Evolutionary conservation across 2,329 filamentous ascomycete species (phyloP).

Genomic region (Ascocoryne sarcoides): DNA sequence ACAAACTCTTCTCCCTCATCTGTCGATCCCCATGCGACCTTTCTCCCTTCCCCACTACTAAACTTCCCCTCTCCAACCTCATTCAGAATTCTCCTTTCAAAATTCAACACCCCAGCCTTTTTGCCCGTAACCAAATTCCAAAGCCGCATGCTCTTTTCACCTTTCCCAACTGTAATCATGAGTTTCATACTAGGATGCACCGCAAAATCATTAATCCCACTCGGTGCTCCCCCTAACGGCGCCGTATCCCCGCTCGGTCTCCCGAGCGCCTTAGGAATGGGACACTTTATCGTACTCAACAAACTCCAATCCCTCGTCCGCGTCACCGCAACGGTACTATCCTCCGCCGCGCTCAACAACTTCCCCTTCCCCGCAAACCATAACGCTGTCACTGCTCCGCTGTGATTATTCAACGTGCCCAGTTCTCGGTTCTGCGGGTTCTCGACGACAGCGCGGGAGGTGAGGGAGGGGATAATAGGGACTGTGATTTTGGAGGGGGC

Average conservation of each 20-base stretch:
- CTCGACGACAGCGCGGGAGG: conserved; percentile 67
- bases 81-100: conserved; percentile 61
- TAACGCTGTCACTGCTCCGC: conserved; percentile 69
- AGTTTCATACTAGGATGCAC: conserved; percentile 95
- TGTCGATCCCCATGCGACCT: conserved; percentile 68
- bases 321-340: conserved; percentile 83
- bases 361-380: conserved; percentile 80
- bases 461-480: conserved; percentile 55
- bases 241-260: conserved; percentile 87
- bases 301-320: conserved; percentile 84
- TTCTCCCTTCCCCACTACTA: conserved; percentile 72
- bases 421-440: conserved; percentile 83
- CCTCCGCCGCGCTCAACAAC: conserved; percentile 78
- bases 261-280: conserved; percentile 69
- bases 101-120: conserved; percentile 88
- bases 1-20: conserved; percentile 77
- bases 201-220: conserved; percentile 91
- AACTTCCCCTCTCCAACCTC: conserved; percentile 70
- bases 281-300: conserved; percentile 80
- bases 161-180: conserved; percentile 86
- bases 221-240: conserved; percentile 66
- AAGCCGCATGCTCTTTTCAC: conserved; percentile 82
- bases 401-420: conserved; percentile 79
- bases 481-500: conserved; percentile 50
- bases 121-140: conserved; percentile 97